Conservation (phyloP, 495 filamentous ascomycete species). For the Niebla homalea region DNA sequence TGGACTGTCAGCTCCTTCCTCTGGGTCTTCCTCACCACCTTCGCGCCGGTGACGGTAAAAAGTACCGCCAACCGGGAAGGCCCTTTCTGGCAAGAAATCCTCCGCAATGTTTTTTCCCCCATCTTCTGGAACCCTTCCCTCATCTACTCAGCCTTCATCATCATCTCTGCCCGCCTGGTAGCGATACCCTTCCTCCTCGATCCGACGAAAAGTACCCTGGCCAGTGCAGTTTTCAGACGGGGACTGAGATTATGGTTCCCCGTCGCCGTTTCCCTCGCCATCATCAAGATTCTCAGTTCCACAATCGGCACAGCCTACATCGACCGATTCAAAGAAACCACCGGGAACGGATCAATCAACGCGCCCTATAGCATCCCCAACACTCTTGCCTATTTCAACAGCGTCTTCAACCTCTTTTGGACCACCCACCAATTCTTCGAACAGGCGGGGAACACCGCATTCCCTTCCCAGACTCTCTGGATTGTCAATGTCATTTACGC, state of each 20-base stretch:
- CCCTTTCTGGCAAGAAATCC: constrained; percentile 17
- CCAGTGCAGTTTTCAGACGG: constrained; percentile 27
- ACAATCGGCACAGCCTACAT: constrained; percentile 9
- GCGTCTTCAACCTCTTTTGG: constrained; percentile 29
- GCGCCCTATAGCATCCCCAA: constrained; percentile 16
- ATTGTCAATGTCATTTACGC: constrained; percentile 22
- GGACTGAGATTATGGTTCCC: constrained; percentile 28
- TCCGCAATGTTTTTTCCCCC: constrained; percentile 23
- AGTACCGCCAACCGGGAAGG: constrained; percentile 14
- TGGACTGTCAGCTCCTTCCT: constrained; percentile 24
- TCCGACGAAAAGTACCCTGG: constrained; percentile 17
- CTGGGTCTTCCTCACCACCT: constrained; percentile 24
- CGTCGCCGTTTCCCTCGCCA: constrained; percentile 17
- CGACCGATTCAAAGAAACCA: constrained; percentile 13
- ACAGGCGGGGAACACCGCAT: constrained; percentile 22
- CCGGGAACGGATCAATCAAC: constrained; percentile 17
- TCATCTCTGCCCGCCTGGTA: constrained; percentile 24
- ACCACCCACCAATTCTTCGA: constrained; percentile 12
- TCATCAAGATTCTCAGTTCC: constrained; percentile 16
- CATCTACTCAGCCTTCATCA: constrained; percentile 25
- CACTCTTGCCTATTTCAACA: constrained; percentile 24
- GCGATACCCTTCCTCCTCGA: constrained; percentile 24
- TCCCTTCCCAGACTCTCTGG: constrained; percentile 25
- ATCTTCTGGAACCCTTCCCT: constrained; percentile 27
- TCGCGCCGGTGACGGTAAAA: constrained; percentile 20